Percentiles rank a stretch among this genome's conserved stretches.
These are phyloP conservation scores for Lobulomyces angularis DNA, from an alignment of 192 early-diverging fungal species.

Conservation along the genomic window DNA sequence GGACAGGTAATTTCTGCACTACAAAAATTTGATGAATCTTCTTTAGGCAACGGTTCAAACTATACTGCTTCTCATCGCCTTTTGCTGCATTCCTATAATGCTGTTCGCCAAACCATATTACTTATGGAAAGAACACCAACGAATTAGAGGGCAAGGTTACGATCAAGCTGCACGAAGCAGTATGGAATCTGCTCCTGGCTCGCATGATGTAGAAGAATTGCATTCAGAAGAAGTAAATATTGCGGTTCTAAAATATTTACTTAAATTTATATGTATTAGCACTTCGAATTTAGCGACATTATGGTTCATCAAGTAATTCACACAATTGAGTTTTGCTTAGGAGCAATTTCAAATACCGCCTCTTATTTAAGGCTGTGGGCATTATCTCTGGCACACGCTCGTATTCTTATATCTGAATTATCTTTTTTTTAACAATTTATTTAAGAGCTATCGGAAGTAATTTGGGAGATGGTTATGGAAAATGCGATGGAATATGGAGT, in stretches of 20 bases:
- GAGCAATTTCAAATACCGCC: conserved; percentile 95
- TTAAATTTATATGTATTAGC: conserved; percentile 10
- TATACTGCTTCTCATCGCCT: conserved; percentile 64
- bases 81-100: conserved; percentile 96
- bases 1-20: conserved; percentile 54
- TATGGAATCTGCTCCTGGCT: conserved; percentile 1
- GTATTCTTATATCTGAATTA: conserved; percentile 30
- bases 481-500: conserved; percentile 28
- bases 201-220: conserved; percentile 17
- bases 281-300: conserved; percentile 90
- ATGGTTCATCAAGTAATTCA: conserved; percentile 98
- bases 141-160: conserved; percentile 37
- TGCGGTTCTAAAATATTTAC: not conserved
- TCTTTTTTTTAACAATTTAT: not conserved
- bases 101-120: conserved; percentile 82
- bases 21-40: conserved; percentile 5
- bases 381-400: conserved; percentile 91
- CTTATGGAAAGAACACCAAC: conserved; percentile 67
- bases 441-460: conserved; percentile 85
- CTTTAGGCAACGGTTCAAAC: conserved; percentile 56
- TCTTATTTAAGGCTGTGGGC: conserved; percentile 99
- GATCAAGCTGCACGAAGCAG: not conserved
- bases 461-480: conserved; percentile 85
- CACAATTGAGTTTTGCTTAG: conserved; percentile 95
- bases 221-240: conserved; percentile 20